Conservation (phyloP, 73 alveolate genomes). For the Paramecium primaurelia region DNA sequence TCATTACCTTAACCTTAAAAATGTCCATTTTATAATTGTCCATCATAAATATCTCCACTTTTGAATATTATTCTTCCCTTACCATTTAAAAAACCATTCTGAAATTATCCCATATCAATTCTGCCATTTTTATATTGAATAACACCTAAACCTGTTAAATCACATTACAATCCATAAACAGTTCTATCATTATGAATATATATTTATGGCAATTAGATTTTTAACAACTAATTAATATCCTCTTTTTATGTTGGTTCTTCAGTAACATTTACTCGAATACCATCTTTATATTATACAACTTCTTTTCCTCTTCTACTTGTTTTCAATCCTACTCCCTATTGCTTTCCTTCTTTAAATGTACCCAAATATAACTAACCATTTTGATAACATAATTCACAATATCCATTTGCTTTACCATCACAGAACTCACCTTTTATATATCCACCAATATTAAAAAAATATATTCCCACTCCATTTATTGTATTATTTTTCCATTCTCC, state of each 20-base stretch:
- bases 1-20: conserved; percentile 4
- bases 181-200: background rate
- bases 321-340: conserved; percentile 12
- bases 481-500: conserved; percentile 32
- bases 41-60: conserved; percentile 43
- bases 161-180: conserved; percentile 33
- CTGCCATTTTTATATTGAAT: background rate
- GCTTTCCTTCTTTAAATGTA: background rate
- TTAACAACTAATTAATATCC: background rate
- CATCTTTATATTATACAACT: background rate
- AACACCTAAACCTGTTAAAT: conserved; percentile 25
- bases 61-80: conserved; percentile 19
- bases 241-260: background rate
- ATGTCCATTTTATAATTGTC: background rate
- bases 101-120: conserved; percentile 12
- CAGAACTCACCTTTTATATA: conserved; percentile 30
- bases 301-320: conserved; percentile 43
- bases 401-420: background rate
- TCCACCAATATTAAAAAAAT: background rate
- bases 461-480: conserved; percentile 13
- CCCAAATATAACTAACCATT: background rate
- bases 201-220: background rate
- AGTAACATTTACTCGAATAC: background rate
- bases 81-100: conserved; percentile 39
- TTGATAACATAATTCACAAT: background rate